Evolutionary conservation across 1,284 basidiomycete species (phyloP), one percentile per base, ranked within the genome.

Genomic region (Anthracocystis walkeri): DNA sequence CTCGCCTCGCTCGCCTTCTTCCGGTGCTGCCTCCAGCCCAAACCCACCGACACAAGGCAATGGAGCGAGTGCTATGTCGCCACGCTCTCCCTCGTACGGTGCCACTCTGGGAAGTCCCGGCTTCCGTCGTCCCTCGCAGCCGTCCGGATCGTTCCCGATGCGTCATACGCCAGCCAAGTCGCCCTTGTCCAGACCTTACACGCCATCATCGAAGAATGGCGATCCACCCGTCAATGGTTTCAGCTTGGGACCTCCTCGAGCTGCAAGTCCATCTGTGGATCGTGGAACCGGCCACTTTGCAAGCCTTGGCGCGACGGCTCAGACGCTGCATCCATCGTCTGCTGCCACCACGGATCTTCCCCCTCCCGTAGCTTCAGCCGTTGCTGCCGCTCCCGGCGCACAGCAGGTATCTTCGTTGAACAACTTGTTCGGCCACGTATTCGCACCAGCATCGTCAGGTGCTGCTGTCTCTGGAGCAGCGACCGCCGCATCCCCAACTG

Each of bases 81-180:
- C 73, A 21, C 67, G 73, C 7, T 77, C 75, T 12, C 65, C 75
- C 8, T 73, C 71, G 16, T 73, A 69, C 41, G 59, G 70, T 27
- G 63, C 59, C 7, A 62, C 46, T 7, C 42, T 66, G 25, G 65
- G 55, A 12, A 74, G 67, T n/a, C 66, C 67, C 4, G 59, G 55
- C 27, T 60, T 61, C 16, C 71, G 63, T 31, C 69, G 70, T 61
- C 62, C 70, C 27, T 74, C 60, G 44, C 75, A 77, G 58, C 55
- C 63, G 14, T 74, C 71, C 4, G 75, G 75, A 18, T 70, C 66
- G 31, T 78, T 78, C 48, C 72, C 75, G 2, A 64, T 78, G 66
- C 75, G 75, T 27, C 75, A 78, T 38, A 67, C 67, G 23, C 71
- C 75, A 8, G 72, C 72, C 23, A 65, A 66, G 33, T 78, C 75